Percentiles rank a stretch among this genome's conserved stretches.
Conservation (phyloP, 805 yeast species). For the Lachancea dasiensis region DNA sequence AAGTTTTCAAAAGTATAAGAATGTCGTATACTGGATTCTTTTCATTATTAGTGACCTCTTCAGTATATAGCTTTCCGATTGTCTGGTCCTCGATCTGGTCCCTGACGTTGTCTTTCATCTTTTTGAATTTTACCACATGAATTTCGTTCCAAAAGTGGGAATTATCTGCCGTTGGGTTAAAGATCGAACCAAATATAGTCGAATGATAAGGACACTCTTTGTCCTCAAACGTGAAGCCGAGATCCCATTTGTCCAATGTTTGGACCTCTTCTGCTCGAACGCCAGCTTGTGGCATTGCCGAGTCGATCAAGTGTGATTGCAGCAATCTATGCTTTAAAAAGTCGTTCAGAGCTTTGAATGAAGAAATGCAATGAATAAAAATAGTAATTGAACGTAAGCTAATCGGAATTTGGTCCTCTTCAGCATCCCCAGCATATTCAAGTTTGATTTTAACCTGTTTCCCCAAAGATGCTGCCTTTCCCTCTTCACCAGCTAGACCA, state of each 20-base stretch:
- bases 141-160: conserved; percentile 50
- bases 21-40: conserved; percentile 29
- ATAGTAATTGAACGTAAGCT: conserved; percentile 29
- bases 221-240: conserved; percentile 55
- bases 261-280: conserved; percentile 8
- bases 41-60: conserved; percentile 5
- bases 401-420: conserved; percentile 22
- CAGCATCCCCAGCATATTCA: conserved; percentile 33
- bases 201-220: conserved; percentile 56
- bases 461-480: conserved; percentile 57
- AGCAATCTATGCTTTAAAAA: conserved; percentile 38
- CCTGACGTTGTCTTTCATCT: conserved; percentile 31
- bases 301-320: conserved; percentile 22
- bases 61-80: conserved; percentile 30
- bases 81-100: too few species aligned
- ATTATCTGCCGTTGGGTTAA: conserved; percentile 39
- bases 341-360: conserved; percentile 40
- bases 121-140: conserved; percentile 48
- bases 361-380: conserved; percentile 49
- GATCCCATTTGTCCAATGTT: conserved; percentile 29
- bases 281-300: conserved; percentile 18
- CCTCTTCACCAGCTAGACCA: conserved; percentile 35
- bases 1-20: conserved; percentile 42
- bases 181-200: conserved; percentile 72
- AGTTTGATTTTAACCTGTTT: conserved; percentile 62